Percentiles rank a stretch among this genome's conserved stretches.
These are phyloP conservation scores for Carallia brachiata DNA, from an alignment of 345 rosid genomes.

Conservation along the genomic window DNA sequence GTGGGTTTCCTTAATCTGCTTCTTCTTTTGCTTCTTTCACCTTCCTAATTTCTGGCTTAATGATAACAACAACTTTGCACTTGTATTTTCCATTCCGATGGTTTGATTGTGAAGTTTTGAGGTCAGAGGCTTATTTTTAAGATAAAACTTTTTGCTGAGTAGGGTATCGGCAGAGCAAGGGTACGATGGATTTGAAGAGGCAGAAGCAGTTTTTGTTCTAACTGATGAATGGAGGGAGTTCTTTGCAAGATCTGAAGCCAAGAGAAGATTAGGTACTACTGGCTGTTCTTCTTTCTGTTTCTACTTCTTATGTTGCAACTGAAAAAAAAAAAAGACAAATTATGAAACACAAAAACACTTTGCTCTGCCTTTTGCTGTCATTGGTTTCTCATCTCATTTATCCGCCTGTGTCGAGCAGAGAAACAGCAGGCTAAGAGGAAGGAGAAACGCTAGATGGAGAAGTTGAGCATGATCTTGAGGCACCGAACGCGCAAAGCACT, in stretches of 20 bases:
- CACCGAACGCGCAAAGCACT: neutral
- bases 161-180: slow-evolving; percentile 33
- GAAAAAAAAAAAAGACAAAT: too few relatives aligned
- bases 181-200: slow-evolving; percentile 23
- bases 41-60: neutral
- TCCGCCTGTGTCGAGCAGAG: slow-evolving; percentile 18
- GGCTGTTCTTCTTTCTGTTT: too few relatives aligned
- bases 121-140: too few relatives aligned
- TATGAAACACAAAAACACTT: too few relatives aligned
- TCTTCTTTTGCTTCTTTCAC: neutral
- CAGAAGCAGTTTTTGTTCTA: slow-evolving; percentile 40
- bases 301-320: neutral
- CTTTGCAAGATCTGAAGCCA: slow-evolving; percentile 61
- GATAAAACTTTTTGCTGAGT: neutral
- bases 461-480: slow-evolving; percentile 1
- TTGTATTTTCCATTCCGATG: too few relatives aligned
- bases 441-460: slow-evolving; percentile 5
- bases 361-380: too few relatives aligned
- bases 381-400: too few relatives aligned
- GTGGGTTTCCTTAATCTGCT: slow-evolving; percentile 25
- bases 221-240: slow-evolving; percentile 66
- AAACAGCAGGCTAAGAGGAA: slow-evolving; percentile 38
- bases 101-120: too few relatives aligned
- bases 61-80: too few relatives aligned
- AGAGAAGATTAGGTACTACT: slow-evolving; percentile 40